phyloP scores from a whole-genome alignment of 1,139 yeast species.

The Taphrina populina region DNA sequence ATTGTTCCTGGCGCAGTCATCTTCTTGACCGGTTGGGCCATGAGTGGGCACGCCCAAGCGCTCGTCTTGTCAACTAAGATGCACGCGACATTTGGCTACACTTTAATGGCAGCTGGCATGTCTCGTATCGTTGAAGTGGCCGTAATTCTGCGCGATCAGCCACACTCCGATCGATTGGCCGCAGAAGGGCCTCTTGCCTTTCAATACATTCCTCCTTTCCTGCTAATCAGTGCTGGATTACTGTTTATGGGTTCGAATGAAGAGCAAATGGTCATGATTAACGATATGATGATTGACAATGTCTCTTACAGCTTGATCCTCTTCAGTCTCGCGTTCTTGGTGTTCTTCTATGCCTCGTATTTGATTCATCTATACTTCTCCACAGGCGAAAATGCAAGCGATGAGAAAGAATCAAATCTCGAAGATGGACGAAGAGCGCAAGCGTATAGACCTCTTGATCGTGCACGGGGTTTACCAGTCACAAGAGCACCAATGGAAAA shows the following conservation, averaged over 20 bases:
- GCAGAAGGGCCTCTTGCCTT: slow-evolving; percentile 49
- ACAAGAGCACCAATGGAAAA: slow-evolving; percentile 3
- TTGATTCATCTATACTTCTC: slow-evolving; percentile 21
- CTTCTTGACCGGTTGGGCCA: slow-evolving; percentile 87
- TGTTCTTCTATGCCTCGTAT: slow-evolving; percentile 49
- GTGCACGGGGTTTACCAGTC: slow-evolving; percentile 3
- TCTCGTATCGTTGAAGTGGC: slow-evolving; percentile 73
- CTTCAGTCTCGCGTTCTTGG: slow-evolving; percentile 69
- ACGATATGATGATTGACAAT: slow-evolving; percentile 76
- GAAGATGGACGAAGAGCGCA: slow-evolving; percentile 7
- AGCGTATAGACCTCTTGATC: no score
- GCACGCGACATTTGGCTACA: slow-evolving; percentile 79
- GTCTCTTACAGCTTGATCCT: slow-evolving; percentile 76
- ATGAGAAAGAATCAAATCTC: neutral
- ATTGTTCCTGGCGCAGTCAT: slow-evolving; percentile 78
- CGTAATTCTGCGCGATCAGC: slow-evolving; percentile 58
- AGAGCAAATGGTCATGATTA: slow-evolving; percentile 72
- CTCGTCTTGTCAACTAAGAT: slow-evolving; percentile 76
- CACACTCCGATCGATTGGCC: slow-evolving; percentile 52
- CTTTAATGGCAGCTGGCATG: slow-evolving; percentile 74
- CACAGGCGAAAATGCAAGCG: slow-evolving; percentile 11
- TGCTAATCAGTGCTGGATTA: slow-evolving; percentile 73
- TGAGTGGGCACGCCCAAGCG: slow-evolving; percentile 83
- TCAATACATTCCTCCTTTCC: slow-evolving; percentile 81
- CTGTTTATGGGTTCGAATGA: slow-evolving; percentile 90